phyloP scores from a whole-genome alignment of 192 early-diverging fungal genomes.

The Entomortierella chlamydospora region DNA sequence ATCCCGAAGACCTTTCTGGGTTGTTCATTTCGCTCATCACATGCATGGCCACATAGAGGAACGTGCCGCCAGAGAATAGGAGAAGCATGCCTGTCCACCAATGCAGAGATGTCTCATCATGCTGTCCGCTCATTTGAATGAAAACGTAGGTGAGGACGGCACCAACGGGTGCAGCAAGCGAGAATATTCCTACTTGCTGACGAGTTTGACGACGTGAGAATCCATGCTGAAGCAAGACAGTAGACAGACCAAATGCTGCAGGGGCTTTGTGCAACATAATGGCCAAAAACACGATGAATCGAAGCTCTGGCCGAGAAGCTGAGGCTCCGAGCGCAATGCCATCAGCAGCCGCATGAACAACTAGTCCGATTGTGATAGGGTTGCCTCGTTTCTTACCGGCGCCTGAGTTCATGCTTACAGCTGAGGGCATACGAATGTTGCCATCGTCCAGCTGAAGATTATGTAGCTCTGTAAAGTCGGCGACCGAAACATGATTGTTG shows the following conservation, averaged over 20 bases:
- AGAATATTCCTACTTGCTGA: constrained; percentile 83
- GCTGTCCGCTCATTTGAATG: constrained; percentile 54
- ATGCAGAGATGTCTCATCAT: constrained; percentile 58
- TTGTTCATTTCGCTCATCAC: constrained; percentile 66
- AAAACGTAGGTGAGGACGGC: constrained; percentile 71
- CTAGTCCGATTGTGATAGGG: constrained; percentile 86
- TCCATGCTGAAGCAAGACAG: constrained; percentile 85
- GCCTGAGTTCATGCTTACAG: constrained; percentile 38
- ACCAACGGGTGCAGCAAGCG: constrained; percentile 85
- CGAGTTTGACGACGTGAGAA: constrained; percentile 72
- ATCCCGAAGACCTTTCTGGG: constrained; percentile 16
- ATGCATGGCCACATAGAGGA: constrained; percentile 93
- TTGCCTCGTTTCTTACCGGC: constrained; percentile 57
- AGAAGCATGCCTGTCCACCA: constrained; percentile 87
- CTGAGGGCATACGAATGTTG: constrained; percentile 53
- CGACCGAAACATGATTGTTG: constrained; percentile 37
- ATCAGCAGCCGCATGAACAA: constrained; percentile 97
- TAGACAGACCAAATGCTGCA: constrained; percentile 90
- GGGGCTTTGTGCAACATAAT: constrained; percentile 98
- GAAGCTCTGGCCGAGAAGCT: constrained; percentile 69
- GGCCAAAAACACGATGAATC: constrained; percentile 90
- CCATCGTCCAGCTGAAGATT: constrained; percentile 44
- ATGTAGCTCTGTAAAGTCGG: constrained; percentile 36
- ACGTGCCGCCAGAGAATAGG: constrained; percentile 90
- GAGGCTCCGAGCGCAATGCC: constrained; percentile 95